These are phyloP conservation scores for Platanus orientalis DNA, from an alignment of 164 flowering plant genomes.

Conservation along the genomic window DNA sequence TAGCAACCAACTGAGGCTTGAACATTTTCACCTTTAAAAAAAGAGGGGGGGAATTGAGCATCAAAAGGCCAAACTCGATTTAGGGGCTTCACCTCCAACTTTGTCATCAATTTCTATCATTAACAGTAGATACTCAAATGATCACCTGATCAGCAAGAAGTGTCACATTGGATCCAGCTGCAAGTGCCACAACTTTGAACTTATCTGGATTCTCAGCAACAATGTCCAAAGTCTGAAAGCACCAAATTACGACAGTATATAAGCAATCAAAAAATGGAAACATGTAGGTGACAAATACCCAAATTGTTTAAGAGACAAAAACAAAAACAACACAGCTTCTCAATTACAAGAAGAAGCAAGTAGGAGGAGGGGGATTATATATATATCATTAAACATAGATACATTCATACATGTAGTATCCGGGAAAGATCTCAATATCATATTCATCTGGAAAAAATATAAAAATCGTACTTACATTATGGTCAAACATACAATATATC, in stretches of 20 bases:
- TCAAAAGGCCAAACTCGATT: too few relatives aligned
- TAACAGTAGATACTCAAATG: neutral
- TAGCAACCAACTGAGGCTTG: slow-evolving; percentile 79
- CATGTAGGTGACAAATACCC: too few relatives aligned
- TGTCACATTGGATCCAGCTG: slow-evolving; percentile 97
- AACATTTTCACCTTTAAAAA: slow-evolving; percentile 62
- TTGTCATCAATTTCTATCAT: neutral
- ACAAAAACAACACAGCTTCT: neutral
- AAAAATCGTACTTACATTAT: too few relatives aligned
- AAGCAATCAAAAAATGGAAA: neutral
- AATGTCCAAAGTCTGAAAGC: slow-evolving; percentile 85
- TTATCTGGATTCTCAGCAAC: slow-evolving; percentile 95
- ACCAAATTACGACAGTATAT: slow-evolving; percentile 6
- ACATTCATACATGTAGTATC: too few relatives aligned
- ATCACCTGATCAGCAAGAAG: slow-evolving; percentile 97
- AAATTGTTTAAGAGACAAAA: neutral
- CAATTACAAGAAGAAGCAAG: neutral
- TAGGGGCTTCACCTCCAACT: neutral
- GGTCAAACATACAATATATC: too few relatives aligned
- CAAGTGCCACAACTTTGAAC: slow-evolving; percentile 88
- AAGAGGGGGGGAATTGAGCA: too few relatives aligned
- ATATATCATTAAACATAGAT: too few relatives aligned
- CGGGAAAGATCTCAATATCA: too few relatives aligned
- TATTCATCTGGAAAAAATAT: too few relatives aligned
- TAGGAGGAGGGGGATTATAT: too few relatives aligned